Evolutionary conservation across 1,139 yeast genomes (phyloP).

Genomic region (Trichomonascaceae sp.): DNA sequence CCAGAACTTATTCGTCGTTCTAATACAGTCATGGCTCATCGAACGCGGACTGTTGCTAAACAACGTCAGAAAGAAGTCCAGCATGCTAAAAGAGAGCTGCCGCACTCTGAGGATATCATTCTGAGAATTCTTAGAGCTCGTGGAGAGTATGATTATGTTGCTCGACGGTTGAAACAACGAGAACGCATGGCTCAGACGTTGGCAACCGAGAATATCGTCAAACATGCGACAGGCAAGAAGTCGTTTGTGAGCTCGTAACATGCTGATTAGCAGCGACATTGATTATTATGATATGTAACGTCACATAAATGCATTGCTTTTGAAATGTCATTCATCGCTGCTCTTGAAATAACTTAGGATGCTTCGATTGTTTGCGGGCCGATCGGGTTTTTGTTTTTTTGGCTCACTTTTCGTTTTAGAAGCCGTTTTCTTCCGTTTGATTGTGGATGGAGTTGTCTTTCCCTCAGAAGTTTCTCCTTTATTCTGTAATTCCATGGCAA

Average conservation of each 20-base stretch:
- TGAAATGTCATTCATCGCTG: background rate
- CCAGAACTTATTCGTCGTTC: conserved; percentile 56
- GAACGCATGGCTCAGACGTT: conserved; percentile 57
- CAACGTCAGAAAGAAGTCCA: conserved; percentile 46
- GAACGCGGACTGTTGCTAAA: conserved; percentile 56
- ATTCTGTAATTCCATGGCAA: conserved; percentile 41
- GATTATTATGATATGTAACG: background rate
- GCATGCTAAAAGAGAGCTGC: conserved; percentile 48
- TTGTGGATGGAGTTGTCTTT: background rate
- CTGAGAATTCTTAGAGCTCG: conserved; percentile 47
- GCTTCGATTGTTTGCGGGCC: conserved; percentile 16
- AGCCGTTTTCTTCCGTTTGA: background rate
- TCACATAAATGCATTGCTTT: conserved; percentile 3
- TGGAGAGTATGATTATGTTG: conserved; percentile 45
- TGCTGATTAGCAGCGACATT: conserved; percentile 9
- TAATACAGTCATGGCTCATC: conserved; percentile 67
- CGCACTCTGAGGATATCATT: conserved; percentile 63
- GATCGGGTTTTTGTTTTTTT: conserved; percentile 10
- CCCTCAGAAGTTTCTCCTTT: conserved; percentile 23
- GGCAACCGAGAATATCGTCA: conserved; percentile 48
- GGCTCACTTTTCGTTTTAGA: background rate
- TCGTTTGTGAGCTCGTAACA: conserved; percentile 13
- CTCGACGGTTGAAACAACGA: conserved; percentile 54
- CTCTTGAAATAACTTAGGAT: conserved; percentile 16
- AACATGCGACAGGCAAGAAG: conserved; percentile 20